Evolutionary conservation across 495 filamentous ascomycete species (phyloP), one percentile per base, ranked within the genome.

Genomic region (Terfezia claveryi): DNA sequence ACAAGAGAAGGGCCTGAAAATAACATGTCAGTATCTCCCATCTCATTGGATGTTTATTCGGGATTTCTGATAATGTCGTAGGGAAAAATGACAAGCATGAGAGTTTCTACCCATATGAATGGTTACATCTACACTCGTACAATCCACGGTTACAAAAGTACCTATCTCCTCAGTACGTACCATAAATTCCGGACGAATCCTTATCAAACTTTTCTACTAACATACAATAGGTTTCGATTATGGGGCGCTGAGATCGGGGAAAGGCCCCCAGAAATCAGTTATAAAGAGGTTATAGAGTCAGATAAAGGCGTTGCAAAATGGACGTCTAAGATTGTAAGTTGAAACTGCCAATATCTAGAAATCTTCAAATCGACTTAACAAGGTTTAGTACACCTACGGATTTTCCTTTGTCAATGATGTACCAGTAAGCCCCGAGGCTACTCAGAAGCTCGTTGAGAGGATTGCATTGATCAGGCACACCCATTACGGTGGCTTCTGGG

Each of bases 401-500:
- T 87, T 87, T 62, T 80, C 70, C 56, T 85, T 83, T 61, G 74
- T 94, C 9, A 68, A 75, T 16, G 74, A 70, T 41, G 80, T 80
- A 41, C 86, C 87, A 0, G 63, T 73, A 23, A 74, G 73, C 16
- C 83, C 85, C 0, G 72, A 80, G 61, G 70, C 75, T 5, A 94
- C 89, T 2, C 59, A 85, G 62, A 55, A 67, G 32, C 71, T 94
- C 6, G 71, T 95, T 2, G 76, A 86, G 62, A 76, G 78, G 27
- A 92, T 96, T 53, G 76, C 83, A 9, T 84, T 85, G 58, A 86
- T 95, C 61, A 74, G 85, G 10, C 66, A 77, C 41, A 96, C 89
- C 0, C 89, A 96, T 64, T 96, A 95, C 64, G 89, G 86, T 58
- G 87, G 83, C 27, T 94, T 95, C 70, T 96, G 87, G 74, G 86